Evolutionary conservation across 768 basidiomycete species (phyloP), one percentile per base, ranked within the genome.

Genomic region (Vishniacozyma victoriae): DNA sequence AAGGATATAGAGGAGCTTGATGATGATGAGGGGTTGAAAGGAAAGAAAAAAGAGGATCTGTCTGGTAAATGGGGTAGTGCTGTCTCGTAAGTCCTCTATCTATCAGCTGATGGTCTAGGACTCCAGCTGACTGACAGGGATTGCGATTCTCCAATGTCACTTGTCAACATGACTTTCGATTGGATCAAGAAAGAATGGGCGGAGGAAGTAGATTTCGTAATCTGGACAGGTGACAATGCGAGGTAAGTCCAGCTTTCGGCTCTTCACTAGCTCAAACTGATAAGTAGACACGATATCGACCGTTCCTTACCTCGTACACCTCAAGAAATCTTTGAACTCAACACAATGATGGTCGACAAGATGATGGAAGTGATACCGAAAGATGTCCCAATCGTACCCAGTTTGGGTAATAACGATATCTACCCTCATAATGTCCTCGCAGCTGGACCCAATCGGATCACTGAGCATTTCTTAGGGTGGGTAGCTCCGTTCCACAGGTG

Each of bases 391-490:
- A 82, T 91, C 18, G 78, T 92, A 20, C 87, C 88, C 3, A 85
- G 80, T 72, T 74, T 95, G 50, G 88, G 88, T 19, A 92, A 92
- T 72, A 92, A 92, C 70, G 89, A 92, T 75, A 78, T 92, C 41
- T 90, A 86, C 81, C 87, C 74, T 13, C 74, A 75, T 39, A 75
- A 75, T 46, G 70, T 75, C 35, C 55, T 74, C 47, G 70, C 64
- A 14, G 55, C 73, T 22, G 74, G 74, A 14, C 73, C 72, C 1
- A 71, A 53, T 52, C 37, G 50, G 13, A 52, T 74, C 48, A 72
- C 66, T 4, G 78, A 77, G 54, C 80, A 81, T 65, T 87, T 82
- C 69, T 74, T 82, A 13, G 78, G 79, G 86, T 87, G 64, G 57
- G 81, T 74, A 31, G 14, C 20, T 12, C 20, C 27, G 5, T 20